Evolutionary conservation across 139 green algal genomes (phyloP), one percentile per base, ranked within the genome.

Genomic region (Picochlorum sp.): DNA sequence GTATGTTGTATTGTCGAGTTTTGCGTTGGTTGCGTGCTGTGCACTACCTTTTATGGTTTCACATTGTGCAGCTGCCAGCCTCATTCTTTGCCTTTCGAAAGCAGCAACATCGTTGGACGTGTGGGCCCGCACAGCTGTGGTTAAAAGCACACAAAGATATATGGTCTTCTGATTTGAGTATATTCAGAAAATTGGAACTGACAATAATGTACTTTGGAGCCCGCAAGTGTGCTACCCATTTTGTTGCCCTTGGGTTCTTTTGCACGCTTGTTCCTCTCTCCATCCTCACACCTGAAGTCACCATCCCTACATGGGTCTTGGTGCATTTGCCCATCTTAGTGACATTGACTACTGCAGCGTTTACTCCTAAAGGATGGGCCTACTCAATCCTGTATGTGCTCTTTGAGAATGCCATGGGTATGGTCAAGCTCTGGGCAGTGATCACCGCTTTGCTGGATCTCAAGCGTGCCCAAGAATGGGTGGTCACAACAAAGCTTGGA

Each of bases 21-120:
- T 41, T 10, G 23, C 6, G 26, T 4, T 1, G 49, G 45, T 20
- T 16, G 11, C 26, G 13, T 59, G 14, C 13, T 67, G 45, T 18
- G 24, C 13, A 28, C 10, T 60, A 20, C 9, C n/a, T 21, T n/a
- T 3, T 54, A 13, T 54, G 16, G 4, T 54, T 18, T 54, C 1
- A 41, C 4, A 11, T 9, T 41, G 47, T 54, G 47, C 47, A 54
- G 82, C 84, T 98, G 45, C 92, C 93, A 18, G 84, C 80, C 66
- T 88, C 77, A 56, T 92, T 96, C 67, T 88, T 85, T 30, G 88
- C 91, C 3, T 98, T 95, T 82, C 84, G 88, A 74, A 98, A 95
- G 74, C 93, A 98, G 86, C 93, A 98, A 81, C 93, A 97, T 81
- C 81, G 93, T 63, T 98, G 86, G 85, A 90, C 78, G 11, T 89